Evolutionary conservation across 257 asterid species (phyloP).

Genomic region (Solanum phureja): DNA sequence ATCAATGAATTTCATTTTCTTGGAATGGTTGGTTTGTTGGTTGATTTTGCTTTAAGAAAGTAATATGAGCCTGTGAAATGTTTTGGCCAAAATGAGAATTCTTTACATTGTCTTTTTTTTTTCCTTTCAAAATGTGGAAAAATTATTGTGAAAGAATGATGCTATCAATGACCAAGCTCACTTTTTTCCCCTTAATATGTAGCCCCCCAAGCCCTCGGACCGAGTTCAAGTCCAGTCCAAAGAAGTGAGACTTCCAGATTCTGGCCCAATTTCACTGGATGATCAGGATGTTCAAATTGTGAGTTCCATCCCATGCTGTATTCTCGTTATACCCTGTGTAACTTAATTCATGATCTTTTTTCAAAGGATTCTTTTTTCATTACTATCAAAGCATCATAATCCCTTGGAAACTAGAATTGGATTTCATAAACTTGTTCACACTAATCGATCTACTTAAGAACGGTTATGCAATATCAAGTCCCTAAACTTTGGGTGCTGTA

Average conservation of each 20-base stretch:
- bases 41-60: neutral
- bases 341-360: neutral
- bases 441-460: neutral
- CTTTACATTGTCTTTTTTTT: neutral
- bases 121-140: neutral
- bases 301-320: conserved; percentile 21
- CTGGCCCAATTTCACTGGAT: conserved; percentile 66
- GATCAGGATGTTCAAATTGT: conserved; percentile 89
- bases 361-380: neutral
- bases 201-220: conserved; percentile 85
- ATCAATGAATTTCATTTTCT: neutral
- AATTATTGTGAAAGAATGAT: neutral
- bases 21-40: neutral
- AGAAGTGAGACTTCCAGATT: conserved; percentile 75
- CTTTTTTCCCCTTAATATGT: neutral
- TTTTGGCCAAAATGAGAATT: neutral
- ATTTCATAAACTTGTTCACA: neutral
- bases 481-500: neutral
- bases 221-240: conserved; percentile 77
- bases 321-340: neutral
- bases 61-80: neutral
- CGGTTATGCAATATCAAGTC: neutral
- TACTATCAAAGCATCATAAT: neutral
- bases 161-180: neutral
- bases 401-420: neutral